Percentiles rank a stretch among this genome's conserved stretches.
Conservation (phyloP, 495 filamentous ascomycete species). For the Mytilinidion resinicola region DNA sequence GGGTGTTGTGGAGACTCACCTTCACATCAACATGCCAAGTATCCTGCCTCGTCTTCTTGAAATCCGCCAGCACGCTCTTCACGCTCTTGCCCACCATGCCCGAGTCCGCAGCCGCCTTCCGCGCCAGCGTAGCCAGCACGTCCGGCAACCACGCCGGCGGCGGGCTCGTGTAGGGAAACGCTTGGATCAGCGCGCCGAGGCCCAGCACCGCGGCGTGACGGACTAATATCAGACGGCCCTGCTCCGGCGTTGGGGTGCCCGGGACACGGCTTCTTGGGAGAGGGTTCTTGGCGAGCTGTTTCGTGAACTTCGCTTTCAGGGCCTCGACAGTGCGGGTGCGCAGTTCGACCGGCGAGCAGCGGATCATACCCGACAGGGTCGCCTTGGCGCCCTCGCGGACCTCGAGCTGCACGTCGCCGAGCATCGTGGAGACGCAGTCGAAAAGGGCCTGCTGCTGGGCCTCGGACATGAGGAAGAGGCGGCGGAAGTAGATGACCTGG, state of each 20-base stretch:
- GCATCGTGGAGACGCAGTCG: conserved; percentile 86
- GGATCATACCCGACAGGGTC: conserved; percentile 94
- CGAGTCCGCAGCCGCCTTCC: conserved; percentile 76
- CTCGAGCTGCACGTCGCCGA: conserved; percentile 86
- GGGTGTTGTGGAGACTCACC: conserved; percentile 47
- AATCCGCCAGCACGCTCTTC: conserved; percentile 92
- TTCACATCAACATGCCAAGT: conserved; percentile 98
- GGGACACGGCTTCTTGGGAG: conserved; percentile 64
- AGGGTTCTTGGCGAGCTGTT: conserved; percentile 69
- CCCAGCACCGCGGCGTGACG: conserved; percentile 91
- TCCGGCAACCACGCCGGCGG: conserved; percentile 92
- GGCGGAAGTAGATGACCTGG: conserved; percentile 97
- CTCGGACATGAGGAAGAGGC: conserved; percentile 82
- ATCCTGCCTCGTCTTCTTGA: conserved; percentile 99
- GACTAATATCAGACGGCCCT: conserved; percentile 68
- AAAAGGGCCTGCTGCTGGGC: conserved; percentile 74
- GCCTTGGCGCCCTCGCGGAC: conserved; percentile 88
- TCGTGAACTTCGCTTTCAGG: conserved; percentile 73
- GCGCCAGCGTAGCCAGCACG: conserved; percentile 78
- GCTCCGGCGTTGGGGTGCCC: conserved; percentile 72
- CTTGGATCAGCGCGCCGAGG: conserved; percentile 83
- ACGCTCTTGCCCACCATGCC: conserved; percentile 95
- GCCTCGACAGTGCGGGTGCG: conserved; percentile 67
- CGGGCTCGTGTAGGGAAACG: conserved; percentile 94
- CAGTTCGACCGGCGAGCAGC: conserved; percentile 81